Percentiles rank a stretch among this genome's conserved stretches.
These are phyloP conservation scores for Xerophyta viscosa DNA, from an alignment of 106 monocot genomes.

Conservation along the genomic window DNA sequence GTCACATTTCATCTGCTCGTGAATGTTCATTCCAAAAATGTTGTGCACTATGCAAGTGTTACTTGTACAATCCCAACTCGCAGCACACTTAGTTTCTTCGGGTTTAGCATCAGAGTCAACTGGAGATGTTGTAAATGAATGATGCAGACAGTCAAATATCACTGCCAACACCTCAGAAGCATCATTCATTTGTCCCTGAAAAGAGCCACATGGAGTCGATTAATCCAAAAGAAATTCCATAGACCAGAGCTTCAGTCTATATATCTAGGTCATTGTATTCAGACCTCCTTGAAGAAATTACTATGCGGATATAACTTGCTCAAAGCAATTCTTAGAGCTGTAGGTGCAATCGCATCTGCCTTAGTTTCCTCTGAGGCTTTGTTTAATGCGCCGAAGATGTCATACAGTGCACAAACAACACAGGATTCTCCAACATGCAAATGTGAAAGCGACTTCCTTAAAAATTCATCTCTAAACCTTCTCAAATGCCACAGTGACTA, in stretches of 20 bases:
- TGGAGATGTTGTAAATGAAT: slow-evolving; percentile 44
- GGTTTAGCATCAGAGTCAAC: slow-evolving; percentile 22
- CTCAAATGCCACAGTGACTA: slow-evolving; percentile 96
- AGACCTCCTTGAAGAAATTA: slow-evolving; percentile 96
- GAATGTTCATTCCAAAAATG: slow-evolving; percentile 87
- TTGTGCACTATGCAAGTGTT: slow-evolving; percentile 66
- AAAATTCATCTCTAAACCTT: slow-evolving; percentile 66
- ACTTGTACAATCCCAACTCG: slow-evolving; percentile 74
- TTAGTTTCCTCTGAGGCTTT: slow-evolving; percentile 34
- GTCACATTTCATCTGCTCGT: slow-evolving; percentile 84
- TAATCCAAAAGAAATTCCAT: too few species aligned
- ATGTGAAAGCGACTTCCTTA: slow-evolving; percentile 43
- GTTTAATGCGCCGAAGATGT: slow-evolving; percentile 59
- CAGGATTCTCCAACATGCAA: slow-evolving; percentile 73
- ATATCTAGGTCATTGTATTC: too few species aligned
- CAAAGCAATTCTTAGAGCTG: slow-evolving; percentile 68
- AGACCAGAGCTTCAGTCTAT: too few species aligned
- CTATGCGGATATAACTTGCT: slow-evolving; percentile 89
- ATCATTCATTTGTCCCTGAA: slow-evolving; percentile 97
- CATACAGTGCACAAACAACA: slow-evolving; percentile 81
- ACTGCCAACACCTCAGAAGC: slow-evolving; percentile 94
- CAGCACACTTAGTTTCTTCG: slow-evolving; percentile 33
- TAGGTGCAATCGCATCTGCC: slow-evolving; percentile 63
- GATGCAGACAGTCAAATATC: slow-evolving; percentile 85
- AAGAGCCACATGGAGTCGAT: too few species aligned